Evolutionary conservation across 1,139 yeast species (phyloP).

Genomic region (Blastobotrys buckinghamii): DNA sequence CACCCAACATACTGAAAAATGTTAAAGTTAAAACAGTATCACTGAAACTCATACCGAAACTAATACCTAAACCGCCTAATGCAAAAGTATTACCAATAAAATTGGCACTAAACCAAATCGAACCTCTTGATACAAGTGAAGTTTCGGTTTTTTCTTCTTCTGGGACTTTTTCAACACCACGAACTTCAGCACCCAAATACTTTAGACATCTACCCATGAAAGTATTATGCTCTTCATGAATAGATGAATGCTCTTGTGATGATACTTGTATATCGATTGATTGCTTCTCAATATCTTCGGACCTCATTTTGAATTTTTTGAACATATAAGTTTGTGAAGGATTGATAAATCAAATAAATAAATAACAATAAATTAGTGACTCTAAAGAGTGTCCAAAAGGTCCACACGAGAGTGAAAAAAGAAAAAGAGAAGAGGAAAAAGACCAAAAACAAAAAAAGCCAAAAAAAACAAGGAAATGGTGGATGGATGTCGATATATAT

Average conservation of each 20-base stretch:
- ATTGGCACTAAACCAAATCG: constrained; percentile 94
- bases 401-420: not conserved
- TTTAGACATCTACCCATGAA: not conserved
- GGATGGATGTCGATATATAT: too few species aligned
- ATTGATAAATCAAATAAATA: too few species aligned
- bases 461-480: too few species aligned
- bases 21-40: constrained; percentile 56
- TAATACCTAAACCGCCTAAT: constrained; percentile 72
- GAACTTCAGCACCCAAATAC: constrained; percentile 42
- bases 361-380: too few species aligned
- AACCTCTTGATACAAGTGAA: constrained; percentile 63
- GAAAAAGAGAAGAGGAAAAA: not conserved
- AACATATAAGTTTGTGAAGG: too few species aligned
- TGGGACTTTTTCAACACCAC: constrained; percentile 64
- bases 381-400: not conserved
- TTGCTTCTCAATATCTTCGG: constrained; percentile 52
- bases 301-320: not conserved
- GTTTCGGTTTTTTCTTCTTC: constrained; percentile 61
- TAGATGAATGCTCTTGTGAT: too few species aligned
- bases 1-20: constrained; percentile 70
- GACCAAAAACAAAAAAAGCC: too few species aligned
- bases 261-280: constrained; percentile 26
- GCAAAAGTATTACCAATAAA: constrained; percentile 81
- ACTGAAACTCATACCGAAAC: constrained; percentile 54
- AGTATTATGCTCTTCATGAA: too few species aligned